Evolutionary conservation across 2,329 filamentous ascomycete species (phyloP).

Genomic region (Ophiosphaerella korrae): DNA sequence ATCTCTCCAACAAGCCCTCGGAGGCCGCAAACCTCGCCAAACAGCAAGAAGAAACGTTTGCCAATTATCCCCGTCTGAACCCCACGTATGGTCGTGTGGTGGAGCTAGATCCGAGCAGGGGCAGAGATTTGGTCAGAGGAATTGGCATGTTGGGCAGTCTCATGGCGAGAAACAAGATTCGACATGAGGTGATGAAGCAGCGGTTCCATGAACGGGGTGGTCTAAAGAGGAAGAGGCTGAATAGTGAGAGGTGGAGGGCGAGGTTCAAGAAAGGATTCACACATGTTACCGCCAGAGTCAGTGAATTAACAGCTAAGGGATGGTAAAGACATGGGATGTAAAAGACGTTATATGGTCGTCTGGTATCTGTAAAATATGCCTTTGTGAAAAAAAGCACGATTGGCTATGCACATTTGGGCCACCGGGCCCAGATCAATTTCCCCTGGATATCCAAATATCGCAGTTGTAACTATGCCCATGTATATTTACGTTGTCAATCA

Average conservation of each 20-base stretch:
- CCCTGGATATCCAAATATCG: no score
- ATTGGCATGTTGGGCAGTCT: constrained; percentile 51
- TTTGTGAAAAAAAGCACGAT: no score
- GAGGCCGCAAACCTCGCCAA: constrained; percentile 14
- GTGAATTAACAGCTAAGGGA: constrained; percentile 74
- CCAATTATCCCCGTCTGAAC: constrained; percentile 42
- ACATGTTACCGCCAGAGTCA: constrained; percentile 66
- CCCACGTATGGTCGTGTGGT: constrained; percentile 50
- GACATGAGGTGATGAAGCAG: constrained; percentile 62
- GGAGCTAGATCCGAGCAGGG: constrained; percentile 36
- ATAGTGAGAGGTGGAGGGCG: constrained; percentile 69
- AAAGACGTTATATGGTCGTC: neutral
- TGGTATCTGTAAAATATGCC: neutral
- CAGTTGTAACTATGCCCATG: no score
- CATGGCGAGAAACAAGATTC: constrained; percentile 63
- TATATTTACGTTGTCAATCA: no score
- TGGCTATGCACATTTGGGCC: neutral
- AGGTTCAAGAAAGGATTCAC: constrained; percentile 73
- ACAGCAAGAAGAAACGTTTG: constrained; percentile 27
- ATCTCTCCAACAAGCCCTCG: constrained; percentile 23
- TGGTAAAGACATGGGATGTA: constrained; percentile 60
- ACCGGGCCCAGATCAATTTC: neutral
- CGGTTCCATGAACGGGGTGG: constrained; percentile 76
- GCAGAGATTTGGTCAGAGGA: constrained; percentile 56
- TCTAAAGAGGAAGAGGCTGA: constrained; percentile 76